These are phyloP conservation scores for Beta corolliflora DNA, from an alignment of 179 eudicot genomes.

Conservation along the genomic window DNA sequence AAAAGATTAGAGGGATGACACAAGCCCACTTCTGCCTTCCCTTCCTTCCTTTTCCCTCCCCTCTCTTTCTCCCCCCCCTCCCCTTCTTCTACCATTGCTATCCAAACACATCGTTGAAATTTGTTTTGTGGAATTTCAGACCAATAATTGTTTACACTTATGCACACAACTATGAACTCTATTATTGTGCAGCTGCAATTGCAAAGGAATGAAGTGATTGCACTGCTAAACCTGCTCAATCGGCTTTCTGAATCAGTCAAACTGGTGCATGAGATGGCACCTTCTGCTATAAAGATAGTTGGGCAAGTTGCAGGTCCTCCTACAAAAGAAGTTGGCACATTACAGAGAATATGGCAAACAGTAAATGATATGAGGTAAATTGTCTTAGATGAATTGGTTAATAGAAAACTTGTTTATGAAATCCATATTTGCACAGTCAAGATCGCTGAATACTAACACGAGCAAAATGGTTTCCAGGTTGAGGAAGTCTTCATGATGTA, in stretches of 20 bases:
- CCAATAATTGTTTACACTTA: not conserved
- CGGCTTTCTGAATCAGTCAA: constrained; percentile 78
- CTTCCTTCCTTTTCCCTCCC: not conserved
- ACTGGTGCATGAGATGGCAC: constrained; percentile 59
- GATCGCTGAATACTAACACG: not conserved
- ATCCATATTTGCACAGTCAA: not conserved
- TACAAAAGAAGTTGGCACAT: constrained; percentile 24
- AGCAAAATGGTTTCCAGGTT: constrained; percentile 19
- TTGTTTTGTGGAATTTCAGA: not conserved
- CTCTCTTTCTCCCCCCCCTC: not conserved
- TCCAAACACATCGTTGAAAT: not conserved
- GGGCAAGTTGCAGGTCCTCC: constrained; percentile 36
- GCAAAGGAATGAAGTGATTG: constrained; percentile 93
- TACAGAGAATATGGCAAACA: constrained; percentile 43
- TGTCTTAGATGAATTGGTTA: not conserved
- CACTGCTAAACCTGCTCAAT: constrained; percentile 72
- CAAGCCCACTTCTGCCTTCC: not conserved
- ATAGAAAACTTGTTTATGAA: not conserved
- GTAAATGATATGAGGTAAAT: constrained; percentile 29
- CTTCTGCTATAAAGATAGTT: constrained; percentile 45
- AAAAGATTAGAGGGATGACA: not conserved
- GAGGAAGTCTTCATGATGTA: constrained; percentile 22
- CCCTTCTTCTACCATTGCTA: not conserved
- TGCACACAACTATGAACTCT: not conserved
- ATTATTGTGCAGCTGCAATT: constrained; percentile 55